Base-by-base conservation (phyloP, 1,284 basidiomycete genomes). In the Cryptococcus sp. region DNA sequence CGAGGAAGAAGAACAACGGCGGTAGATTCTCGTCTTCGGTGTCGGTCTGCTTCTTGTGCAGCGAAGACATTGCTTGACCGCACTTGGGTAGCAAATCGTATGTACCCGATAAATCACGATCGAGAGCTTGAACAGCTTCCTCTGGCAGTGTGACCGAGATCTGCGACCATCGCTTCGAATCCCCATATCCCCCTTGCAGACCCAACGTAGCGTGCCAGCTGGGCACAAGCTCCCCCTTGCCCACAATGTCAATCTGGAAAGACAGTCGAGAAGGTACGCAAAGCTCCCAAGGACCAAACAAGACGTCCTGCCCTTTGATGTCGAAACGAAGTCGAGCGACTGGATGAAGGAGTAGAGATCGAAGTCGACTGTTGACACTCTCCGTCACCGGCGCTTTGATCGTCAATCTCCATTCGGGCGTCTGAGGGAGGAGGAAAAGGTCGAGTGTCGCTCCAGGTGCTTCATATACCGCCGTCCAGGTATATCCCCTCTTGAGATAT, bases 161-260 rank as follows among this genome's bases (percentile, higher is more conserved):
- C 50, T 79, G 74, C 0, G 86, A 82, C 71, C 84, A 82, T 6
- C 90, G 83, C 51, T 74, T 75, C 59, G 81, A 82, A 45, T 83
- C 82, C 44, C 78, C 82, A 70, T 81, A 83, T 35, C 81, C 78
- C 11, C 81, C 80, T 4, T 77, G 76, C 14, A 97, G 75, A n/a
- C 91, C 92, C 40, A 97, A 78, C 22, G 82, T 80, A 24, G 83
- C 80, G 58, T 89, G 83, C 91, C 91, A 97, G 2, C 86, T 82
- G 7, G 86, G 85, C 0, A 92, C 86, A 6, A 81, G 76, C 24
- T 85, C 81, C 16, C 84, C 86, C 16, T 72, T 67, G 14, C 87
- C 88, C 54, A 80, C 71, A 38, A 95, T 77, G 7, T 77, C 77
- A 56, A 91, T 68, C 1, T 75, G 62, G 43, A 89, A 75, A 4